These are phyloP conservation scores for Camillea tinctor DNA, from an alignment of 2,329 filamentous ascomycete species.

Conservation along the genomic window DNA sequence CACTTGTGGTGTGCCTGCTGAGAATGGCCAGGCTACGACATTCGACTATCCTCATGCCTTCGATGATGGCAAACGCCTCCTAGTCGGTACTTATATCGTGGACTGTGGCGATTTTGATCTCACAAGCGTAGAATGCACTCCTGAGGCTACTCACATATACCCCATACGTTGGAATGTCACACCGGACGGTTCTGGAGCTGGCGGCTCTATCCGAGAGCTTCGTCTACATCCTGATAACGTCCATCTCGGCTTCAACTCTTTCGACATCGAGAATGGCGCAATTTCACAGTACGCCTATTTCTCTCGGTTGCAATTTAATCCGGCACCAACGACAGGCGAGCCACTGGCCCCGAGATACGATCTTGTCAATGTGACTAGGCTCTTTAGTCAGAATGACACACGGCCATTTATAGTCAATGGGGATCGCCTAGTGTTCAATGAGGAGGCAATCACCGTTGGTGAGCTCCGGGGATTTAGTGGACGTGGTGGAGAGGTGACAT, in stretches of 20 bases:
- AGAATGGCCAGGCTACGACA: constrained; percentile 27
- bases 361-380: constrained; percentile 6
- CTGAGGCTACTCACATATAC: constrained; percentile 38
- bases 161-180: constrained; percentile 39
- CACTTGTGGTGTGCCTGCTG: constrained; percentile 40
- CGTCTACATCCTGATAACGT: constrained; percentile 45
- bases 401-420: constrained; percentile 4
- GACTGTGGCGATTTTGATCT: constrained; percentile 38
- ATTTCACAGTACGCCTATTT: constrained; percentile 34
- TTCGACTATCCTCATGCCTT: constrained; percentile 45
- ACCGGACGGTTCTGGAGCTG: constrained; percentile 31
- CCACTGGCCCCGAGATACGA: constrained; percentile 24
- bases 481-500: constrained; percentile 25
- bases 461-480: constrained; percentile 9
- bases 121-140: constrained; percentile 36
- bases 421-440: neutral
- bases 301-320: constrained; percentile 41
- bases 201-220: constrained; percentile 40
- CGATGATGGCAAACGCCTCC: constrained; percentile 35
- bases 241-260: constrained; percentile 43
- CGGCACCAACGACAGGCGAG: constrained; percentile 29
- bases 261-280: constrained; percentile 27
- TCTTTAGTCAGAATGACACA: neutral
- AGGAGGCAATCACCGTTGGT: neutral
- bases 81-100: constrained; percentile 36